Base-by-base conservation (phyloP, 2,329 filamentous ascomycete genomes). In the Scedosporium apiospermum region DNA sequence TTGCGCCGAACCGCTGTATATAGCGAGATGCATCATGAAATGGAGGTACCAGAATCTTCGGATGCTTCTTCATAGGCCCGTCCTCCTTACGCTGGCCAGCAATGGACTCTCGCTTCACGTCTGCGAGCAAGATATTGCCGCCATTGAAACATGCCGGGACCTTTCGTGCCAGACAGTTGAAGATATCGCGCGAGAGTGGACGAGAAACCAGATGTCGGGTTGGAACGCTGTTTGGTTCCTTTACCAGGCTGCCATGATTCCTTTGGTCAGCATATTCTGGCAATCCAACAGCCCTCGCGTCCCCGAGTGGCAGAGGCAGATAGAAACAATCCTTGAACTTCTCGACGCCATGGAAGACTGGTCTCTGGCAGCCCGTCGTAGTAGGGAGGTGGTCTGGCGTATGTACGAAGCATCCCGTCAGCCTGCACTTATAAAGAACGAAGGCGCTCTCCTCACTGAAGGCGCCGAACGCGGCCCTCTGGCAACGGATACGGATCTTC, bases 221-320 rank as follows among this genome's bases (percentile, higher is more conserved):
- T 93, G 89, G 89, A 90, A 91, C 71, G 89, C 87, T 0, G 88
- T 90, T 2, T 92, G 89, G 88, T 88, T 91, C 73, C 82, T 90
- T 64, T 93, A 91, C 74, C 89, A 93, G 72, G 88, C 89, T 0
- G 85, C 85, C 65, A 90, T 93, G 86, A 86, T 93, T 7, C 89
- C 89, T 0, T 80, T 93, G 1, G 82, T 93, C 10, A 88, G 84
- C 23, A 78, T 93, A 12, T 91, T 91, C 71, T 88, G 84, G 78
- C 87, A 91, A 70, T 78, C 76, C 73, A 75, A 78, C 63, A 79
- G 74, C 68, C 76, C 78, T 9, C 75, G 75, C 41, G 77, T 81
- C 21, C 69, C 75, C 12, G 77, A 80, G 65, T 86, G 82, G 79
- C 79, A 81, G 66, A 77, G 78, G 66, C 82, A 84, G 70, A 81